Evolutionary conservation across 148 eudicot genomes (phyloP), one percentile per base, ranked within the genome.

Genomic region (Rhododendron williamsianum): DNA sequence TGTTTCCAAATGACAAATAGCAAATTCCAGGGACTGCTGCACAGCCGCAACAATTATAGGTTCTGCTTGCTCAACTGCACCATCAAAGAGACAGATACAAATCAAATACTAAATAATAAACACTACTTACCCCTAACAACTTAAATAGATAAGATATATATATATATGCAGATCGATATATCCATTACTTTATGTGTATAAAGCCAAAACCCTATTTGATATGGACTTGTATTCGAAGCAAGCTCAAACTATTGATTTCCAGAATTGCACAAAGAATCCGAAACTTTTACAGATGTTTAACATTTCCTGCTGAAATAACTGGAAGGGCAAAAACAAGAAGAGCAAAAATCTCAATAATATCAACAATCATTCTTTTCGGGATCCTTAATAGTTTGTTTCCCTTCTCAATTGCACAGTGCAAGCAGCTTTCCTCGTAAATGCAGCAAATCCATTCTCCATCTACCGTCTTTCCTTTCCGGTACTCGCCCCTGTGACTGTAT

Each of bases 1-100:
- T 87, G 93, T 94, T 89, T 97, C 99, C 93, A 97, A 89, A 85
- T 87, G 92, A 85, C 93, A 91, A 87, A 94, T 81, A n/a, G 94
- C 94, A 77, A 95, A 94, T 89, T 97, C 95, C 84, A 97, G 84
- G 9, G 96, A 93, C 82, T 92, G 90, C 56, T 92, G 93, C 58
- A 94, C 87, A 49, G 91, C 92, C 67, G 99, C 95, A 58, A 93
- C 87, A 82, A 93, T 86, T 85, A 92, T 82, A n/a, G 93, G 91
- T 36, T 97, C 98, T 41, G 93, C 95, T 54, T 92, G 95, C 91
- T 95, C 98, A 85, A 92, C 99, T 97, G 90, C 89, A 81, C 71
- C 76, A 84, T 36, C 90, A 80, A 54, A 89, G 48, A 74, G 23
- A 67, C 6, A 41, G 80, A n/a, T 33, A 79, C 25, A 87, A 83